A percentile compares a stretch with the other conserved stretches of the same genome.
Conservation (phyloP, 805 yeast species). For the Brettanomyces nanus region DNA sequence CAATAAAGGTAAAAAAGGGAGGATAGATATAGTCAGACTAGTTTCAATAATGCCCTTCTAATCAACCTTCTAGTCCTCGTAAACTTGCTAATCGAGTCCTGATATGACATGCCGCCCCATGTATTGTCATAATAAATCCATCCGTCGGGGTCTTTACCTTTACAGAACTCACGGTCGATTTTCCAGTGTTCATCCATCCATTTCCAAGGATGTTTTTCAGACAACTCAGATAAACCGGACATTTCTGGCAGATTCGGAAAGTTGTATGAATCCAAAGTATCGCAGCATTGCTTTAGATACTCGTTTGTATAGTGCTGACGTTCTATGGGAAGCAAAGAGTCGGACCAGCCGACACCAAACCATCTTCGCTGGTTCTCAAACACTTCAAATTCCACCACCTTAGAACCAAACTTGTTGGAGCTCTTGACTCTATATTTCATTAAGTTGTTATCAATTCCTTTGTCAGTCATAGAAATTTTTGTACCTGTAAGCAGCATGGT, state of each 20-base stretch:
- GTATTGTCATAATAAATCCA: constrained; percentile 48
- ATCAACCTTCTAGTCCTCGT: constrained; percentile 47
- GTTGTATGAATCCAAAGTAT: constrained; percentile 29
- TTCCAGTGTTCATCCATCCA: constrained; percentile 52
- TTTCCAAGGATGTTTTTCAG: constrained; percentile 39
- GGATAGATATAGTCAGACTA: no score
- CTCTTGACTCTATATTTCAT: constrained; percentile 7
- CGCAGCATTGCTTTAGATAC: constrained; percentile 23
- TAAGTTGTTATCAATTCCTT: constrained; percentile 5
- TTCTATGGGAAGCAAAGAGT: constrained; percentile 43
- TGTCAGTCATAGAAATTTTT: constrained; percentile 15
- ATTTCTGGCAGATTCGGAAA: constrained; percentile 30
- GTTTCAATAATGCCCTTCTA: constrained; percentile 35
- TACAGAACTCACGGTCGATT: constrained; percentile 33
- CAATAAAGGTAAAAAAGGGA: no score
- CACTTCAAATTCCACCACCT: constrained; percentile 41
- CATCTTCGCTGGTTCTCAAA: constrained; percentile 54
- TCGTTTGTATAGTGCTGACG: constrained; percentile 40
- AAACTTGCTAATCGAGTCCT: constrained; percentile 40
- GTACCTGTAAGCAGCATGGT: constrained; percentile 36
- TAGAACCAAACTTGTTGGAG: constrained; percentile 23
- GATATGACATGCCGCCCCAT: constrained; percentile 35
- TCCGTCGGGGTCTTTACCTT: constrained; percentile 32
- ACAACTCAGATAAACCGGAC: constrained; percentile 22
- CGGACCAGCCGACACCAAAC: constrained; percentile 55